Base-by-base conservation (phyloP, 1,139 yeast genomes). In the Saccharomyces uvarum region DNA sequence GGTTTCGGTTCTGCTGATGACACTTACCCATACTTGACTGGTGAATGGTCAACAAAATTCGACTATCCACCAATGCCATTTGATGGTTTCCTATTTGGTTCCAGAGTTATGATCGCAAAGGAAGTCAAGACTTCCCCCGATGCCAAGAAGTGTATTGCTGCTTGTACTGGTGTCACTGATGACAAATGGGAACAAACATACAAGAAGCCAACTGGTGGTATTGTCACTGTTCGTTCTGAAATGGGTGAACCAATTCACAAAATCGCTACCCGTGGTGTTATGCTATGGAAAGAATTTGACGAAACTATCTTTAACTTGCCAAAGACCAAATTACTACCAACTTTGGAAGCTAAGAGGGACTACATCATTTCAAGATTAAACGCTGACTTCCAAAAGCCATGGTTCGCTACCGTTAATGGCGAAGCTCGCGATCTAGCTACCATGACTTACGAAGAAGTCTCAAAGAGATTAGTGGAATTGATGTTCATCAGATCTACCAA, bases 161-260 rank as follows among this genome's bases (percentile, higher is more conserved):
- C 82, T 47, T 91, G 97, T 66, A 71, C 91, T 44, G 99, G 99
- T 82, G 95, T 89, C 57, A 78, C 84, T 31, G 98, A 93, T 71
- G 68, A 73, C 50, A 75, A 88, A 70, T 93, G 99, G 99, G 99
- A 93, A 75, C 80, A 80, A 67, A 88, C 98, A 52, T 93, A 93
- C 78, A 88, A 88, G 77, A 86, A 85, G 69, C 91, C 97, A 66
- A 85, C 98, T 59, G 99, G 99, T 75, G 99, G 99, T 74, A 83
- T 95, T 61, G 78, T 93, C 64, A 91, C 99, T 56, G 99, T 93
- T 59, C 82, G 88, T 71, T 91, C 98, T 32, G 99, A 93, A 79
- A 93, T 93, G 98, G 99, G 99, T 71, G 99, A 93, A 77, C 99
- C 99, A 69, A 93, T 93, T 70, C 99, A 93, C 76, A 93, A 93